phyloP scores from a whole-genome alignment of 1,284 basidiomycete genomes.

The Erythrobasidium hasegawianum region DNA sequence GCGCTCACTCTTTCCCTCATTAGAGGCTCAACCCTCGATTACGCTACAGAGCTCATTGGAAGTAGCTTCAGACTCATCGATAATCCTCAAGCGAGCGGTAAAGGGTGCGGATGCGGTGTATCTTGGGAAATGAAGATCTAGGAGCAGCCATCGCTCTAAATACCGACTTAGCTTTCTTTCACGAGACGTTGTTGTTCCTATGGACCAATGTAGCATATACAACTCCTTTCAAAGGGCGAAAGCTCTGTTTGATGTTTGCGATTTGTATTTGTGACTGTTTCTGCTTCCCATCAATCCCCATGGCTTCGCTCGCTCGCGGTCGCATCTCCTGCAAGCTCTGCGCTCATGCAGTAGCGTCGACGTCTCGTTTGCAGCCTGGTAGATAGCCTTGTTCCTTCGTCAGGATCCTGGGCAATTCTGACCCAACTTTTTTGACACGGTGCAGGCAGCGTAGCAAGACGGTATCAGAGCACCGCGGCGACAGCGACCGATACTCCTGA shows the following conservation, averaged over 20 bases:
- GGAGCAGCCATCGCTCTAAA: not conserved
- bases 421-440: too few relatives aligned
- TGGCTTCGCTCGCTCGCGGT: too few relatives aligned
- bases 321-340: too few relatives aligned
- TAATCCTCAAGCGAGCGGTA: constrained; percentile 79
- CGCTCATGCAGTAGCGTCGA: too few relatives aligned
- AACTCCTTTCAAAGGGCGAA: too few relatives aligned
- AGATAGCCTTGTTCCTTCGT: too few relatives aligned
- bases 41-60: constrained; percentile 84
- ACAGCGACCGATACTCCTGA: not conserved
- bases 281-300: too few relatives aligned
- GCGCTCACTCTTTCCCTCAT: constrained; percentile 72
- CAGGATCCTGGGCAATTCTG: too few relatives aligned
- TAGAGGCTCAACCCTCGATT: constrained; percentile 80
- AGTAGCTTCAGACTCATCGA: constrained; percentile 72
- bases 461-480: constrained; percentile 19
- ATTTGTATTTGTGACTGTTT: too few relatives aligned
- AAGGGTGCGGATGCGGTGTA: constrained; percentile 82
- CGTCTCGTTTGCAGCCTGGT: too few relatives aligned
- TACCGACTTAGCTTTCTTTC: not conserved
- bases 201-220: not conserved
- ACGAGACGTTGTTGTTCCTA: not conserved
- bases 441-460: not conserved
- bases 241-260: too few relatives aligned
- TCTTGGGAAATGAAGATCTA: constrained; percentile 36